Evolutionary conservation across 208 protist species (phyloP), one percentile per base, ranked within the genome.

Genomic region (Leptomonas seymouri): DNA sequence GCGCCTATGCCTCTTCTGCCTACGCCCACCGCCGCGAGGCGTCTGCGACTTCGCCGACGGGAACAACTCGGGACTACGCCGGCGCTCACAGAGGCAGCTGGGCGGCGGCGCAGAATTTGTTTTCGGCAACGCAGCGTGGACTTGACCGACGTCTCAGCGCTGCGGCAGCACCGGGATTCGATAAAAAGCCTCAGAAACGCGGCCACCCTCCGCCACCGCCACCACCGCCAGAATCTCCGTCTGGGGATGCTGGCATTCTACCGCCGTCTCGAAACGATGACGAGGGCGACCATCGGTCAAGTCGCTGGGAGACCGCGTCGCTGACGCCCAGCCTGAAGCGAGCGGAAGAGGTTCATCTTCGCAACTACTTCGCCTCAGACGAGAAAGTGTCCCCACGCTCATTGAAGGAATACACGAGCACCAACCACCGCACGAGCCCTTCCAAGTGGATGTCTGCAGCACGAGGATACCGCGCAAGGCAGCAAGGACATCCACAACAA

Each of bases 241-340:
- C n/a, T 11, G 41, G 16, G 21, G 41, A 4, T 3, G 44, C 12
- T 21, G 58, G 44, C 1, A 36, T 64, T 25, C 58, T 44, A 4
- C 44, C 44, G 3, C 44, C 53, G 8, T 21, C 41, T 3, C 41
- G 45, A n/a, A n/a, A n/a, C 28, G 12, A 28, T 0, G 50, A 54
- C 27, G 57, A 51, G n/a, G 59, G 58, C 28, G 34, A 49, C 57
- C n/a, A n/a, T 30, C 34, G 25, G 20, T 18, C 21, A 9, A 69
- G 30, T 25, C 34, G 63, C 31, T 81, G 75, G 75, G 75, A 81
- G 31, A 68, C 69, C 4, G 60, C 34, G 18, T 76, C 75, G 18
- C 39, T 71, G 49, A 76, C 68, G 9, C 56, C 75, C 5, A 69
- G 58, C 20, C 49, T 67, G 42, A 59, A 42, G 7, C n/a, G 63